These are phyloP conservation scores for Fusarium sp. DNA, from an alignment of 2,329 filamentous ascomycete species.

Conservation along the genomic window DNA sequence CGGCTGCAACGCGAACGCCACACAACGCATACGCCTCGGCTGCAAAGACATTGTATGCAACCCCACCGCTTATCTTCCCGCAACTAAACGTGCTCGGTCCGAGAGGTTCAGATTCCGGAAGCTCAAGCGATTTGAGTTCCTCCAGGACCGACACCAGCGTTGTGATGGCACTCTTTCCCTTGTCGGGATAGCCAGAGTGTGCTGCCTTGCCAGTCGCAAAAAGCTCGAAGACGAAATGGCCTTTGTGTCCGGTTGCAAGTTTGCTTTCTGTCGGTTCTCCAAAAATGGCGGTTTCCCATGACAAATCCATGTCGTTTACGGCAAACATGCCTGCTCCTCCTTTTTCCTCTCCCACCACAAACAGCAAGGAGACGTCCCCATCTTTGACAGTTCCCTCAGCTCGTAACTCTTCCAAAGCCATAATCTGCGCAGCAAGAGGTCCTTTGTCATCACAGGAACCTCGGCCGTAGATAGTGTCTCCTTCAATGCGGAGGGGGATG, in stretches of 20 bases:
- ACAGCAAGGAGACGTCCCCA: constrained; percentile 55
- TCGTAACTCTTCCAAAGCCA: constrained; percentile 56
- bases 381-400: constrained; percentile 30
- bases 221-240: constrained; percentile 66
- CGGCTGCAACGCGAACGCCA: background rate
- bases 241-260: constrained; percentile 75
- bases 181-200: background rate
- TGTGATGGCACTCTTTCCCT: background rate
- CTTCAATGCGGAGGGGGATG: constrained; percentile 66
- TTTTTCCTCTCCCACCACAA: constrained; percentile 71
- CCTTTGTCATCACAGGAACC: constrained; percentile 73
- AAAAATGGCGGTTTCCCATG: constrained; percentile 72
- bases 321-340: constrained; percentile 70
- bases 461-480: constrained; percentile 61
- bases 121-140: constrained; percentile 40
- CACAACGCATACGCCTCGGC: background rate
- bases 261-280: constrained; percentile 77
- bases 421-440: constrained; percentile 72
- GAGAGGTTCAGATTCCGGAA: background rate
- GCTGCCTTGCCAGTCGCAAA: constrained; percentile 67
- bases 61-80: background rate
- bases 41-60: background rate
- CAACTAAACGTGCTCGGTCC: background rate
- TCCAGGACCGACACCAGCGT: background rate
- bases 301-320: constrained; percentile 55